phyloP scores from a whole-genome alignment of 1,284 basidiomycete species.

The Apiotrichum brassicae region DNA sequence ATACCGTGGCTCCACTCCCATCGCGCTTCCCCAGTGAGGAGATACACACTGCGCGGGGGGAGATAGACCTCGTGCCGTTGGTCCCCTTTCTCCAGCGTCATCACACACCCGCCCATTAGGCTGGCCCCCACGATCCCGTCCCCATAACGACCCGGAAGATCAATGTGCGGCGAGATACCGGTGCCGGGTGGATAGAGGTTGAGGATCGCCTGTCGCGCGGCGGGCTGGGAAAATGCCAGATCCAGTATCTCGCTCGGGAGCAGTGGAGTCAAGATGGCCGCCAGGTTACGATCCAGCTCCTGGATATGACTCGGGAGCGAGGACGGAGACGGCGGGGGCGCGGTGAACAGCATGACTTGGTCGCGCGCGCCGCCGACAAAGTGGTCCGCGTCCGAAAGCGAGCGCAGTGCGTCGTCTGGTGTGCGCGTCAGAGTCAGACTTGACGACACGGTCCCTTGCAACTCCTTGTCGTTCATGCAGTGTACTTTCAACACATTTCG shows the following conservation, averaged over 20 bases:
- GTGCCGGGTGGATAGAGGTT: slow-evolving; percentile 48
- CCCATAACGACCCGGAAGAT: slow-evolving; percentile 47
- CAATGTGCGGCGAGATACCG: slow-evolving; percentile 49
- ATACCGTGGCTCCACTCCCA: slow-evolving; percentile 51
- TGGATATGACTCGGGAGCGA: slow-evolving; percentile 25
- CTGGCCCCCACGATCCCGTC: slow-evolving; percentile 45
- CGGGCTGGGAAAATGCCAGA: slow-evolving; percentile 24
- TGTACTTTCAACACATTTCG: too few species aligned
- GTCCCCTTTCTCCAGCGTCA: slow-evolving; percentile 23
- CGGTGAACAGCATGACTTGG: slow-evolving; percentile 46
- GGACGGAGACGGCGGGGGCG: background rate
- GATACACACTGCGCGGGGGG: slow-evolving; percentile 43
- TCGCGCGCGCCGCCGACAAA: slow-evolving; percentile 40
- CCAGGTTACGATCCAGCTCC: slow-evolving; percentile 14
- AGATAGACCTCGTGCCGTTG: slow-evolving; percentile 42
- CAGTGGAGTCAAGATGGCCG: slow-evolving; percentile 9
- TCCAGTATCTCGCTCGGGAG: slow-evolving; percentile 5
- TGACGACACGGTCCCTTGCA: too few species aligned
- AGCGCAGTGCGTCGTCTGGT: slow-evolving; percentile 20
- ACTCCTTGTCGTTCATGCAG: too few species aligned
- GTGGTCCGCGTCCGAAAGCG: slow-evolving; percentile 30
- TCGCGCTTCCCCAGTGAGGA: slow-evolving; percentile 44
- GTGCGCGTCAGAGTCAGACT: too few species aligned
- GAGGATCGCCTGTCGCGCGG: slow-evolving; percentile 46
- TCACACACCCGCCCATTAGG: slow-evolving; percentile 36